These are phyloP conservation scores for Vachellia collinsii DNA, from an alignment of 306 rosid species.

Conservation along the genomic window DNA sequence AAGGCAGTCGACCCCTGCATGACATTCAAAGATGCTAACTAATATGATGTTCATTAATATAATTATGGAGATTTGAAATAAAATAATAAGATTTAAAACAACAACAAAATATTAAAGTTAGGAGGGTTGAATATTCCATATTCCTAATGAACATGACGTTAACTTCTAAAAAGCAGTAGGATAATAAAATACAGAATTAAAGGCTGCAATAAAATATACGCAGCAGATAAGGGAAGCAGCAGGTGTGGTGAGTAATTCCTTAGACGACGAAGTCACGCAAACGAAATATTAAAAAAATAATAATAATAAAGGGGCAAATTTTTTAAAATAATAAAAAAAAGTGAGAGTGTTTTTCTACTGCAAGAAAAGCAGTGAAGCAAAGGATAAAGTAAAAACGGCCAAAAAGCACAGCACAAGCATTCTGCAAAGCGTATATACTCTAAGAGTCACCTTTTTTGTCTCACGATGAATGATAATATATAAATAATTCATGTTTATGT, in stretches of 20 bases:
- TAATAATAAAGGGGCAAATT: no score
- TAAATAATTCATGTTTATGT: no score
- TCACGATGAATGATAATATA: conserved; percentile 54
- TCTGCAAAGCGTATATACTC: conserved; percentile 65
- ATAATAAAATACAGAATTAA: no score
- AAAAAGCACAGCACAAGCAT: conserved; percentile 42
- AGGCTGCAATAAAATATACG: no score
- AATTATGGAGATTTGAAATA: no score
- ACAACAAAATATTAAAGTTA: no score
- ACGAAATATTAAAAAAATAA: not conserved
- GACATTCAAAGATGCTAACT: no score
- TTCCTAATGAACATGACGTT: not conserved
- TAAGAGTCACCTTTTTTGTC: conserved; percentile 46
- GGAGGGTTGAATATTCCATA: not conserved
- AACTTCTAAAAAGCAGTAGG: not conserved
- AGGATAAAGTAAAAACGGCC: conserved; percentile 20
- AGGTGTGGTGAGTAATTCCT: not conserved
- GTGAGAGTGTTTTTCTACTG: conserved; percentile 18
- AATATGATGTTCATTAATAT: no score
- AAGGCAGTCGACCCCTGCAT: no score
- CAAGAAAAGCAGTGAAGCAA: conserved; percentile 63
- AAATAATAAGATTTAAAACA: no score
- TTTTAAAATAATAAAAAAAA: not conserved
- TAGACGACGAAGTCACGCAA: conserved; percentile 16
- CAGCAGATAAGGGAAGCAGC: not conserved